These are phyloP conservation scores for Botrytis tulipae DNA, from an alignment of 2,329 filamentous ascomycete species.

Conservation along the genomic window DNA sequence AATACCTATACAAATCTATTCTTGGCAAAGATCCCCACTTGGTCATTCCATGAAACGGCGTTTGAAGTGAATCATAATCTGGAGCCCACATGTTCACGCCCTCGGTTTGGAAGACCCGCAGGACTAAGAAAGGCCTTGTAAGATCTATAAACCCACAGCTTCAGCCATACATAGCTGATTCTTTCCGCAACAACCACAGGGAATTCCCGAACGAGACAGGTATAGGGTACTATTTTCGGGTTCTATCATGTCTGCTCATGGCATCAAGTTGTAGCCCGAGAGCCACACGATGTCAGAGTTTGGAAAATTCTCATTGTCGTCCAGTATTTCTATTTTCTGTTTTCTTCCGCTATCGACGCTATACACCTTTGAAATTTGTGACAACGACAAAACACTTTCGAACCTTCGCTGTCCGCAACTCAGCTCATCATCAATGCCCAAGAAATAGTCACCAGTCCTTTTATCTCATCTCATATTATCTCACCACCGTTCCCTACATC, in stretches of 20 bases:
- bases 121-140: neutral
- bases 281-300: neutral
- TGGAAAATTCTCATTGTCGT: neutral
- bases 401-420: too few relatives aligned
- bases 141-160: neutral
- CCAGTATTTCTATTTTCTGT: neutral
- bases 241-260: neutral
- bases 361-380: too few relatives aligned
- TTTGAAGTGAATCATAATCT: neutral
- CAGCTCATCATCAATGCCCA: too few relatives aligned
- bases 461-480: neutral
- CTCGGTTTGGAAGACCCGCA: neutral
- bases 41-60: neutral
- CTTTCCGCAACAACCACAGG: neutral
- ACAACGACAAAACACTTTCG: too few relatives aligned
- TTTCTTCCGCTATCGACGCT: accelerated
- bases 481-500: neutral
- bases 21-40: neutral
- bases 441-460: neutral
- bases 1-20: accelerated
- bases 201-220: accelerated
- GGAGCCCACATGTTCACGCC: neutral
- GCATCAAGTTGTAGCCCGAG: neutral
- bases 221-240: neutral
- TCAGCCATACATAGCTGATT: neutral